Evolutionary conservation across 208 protist species (phyloP).

Genomic region (Porcisia hertigi): DNA sequence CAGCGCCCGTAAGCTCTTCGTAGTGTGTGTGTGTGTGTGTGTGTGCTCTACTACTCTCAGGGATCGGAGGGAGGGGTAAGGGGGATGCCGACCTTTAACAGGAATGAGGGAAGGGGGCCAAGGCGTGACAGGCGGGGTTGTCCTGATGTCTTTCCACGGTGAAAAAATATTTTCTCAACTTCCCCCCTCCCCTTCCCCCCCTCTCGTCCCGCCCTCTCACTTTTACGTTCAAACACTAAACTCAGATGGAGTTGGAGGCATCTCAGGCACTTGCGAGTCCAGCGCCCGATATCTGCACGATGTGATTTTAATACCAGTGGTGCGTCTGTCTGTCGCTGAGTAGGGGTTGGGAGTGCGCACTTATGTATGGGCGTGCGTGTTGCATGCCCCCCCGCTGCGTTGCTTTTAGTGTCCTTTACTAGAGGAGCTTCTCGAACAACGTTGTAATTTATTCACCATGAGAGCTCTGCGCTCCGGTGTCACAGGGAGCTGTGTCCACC

Average conservation of each 20-base stretch:
- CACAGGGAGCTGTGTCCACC: not conserved
- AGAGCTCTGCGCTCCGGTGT: not conserved
- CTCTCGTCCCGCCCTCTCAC: too few species aligned
- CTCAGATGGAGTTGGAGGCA: not conserved
- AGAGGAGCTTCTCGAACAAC: not conserved
- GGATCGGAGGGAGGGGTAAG: not conserved
- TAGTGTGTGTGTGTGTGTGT: not conserved
- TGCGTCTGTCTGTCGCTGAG: not conserved
- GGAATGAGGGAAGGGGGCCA: too few species aligned
- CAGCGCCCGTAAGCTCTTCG: not conserved
- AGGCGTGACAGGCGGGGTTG: too few species aligned
- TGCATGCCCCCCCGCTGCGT: not conserved
- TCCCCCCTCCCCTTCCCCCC: too few species aligned
- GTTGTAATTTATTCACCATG: not conserved
- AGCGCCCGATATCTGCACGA: not conserved
- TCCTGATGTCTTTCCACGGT: too few species aligned
- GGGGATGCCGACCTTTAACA: too few species aligned
- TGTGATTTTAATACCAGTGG: not conserved
- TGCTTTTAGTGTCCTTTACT: not conserved
- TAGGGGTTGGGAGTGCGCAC: not conserved
- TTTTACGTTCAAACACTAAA: not conserved
- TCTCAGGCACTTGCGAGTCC: not conserved
- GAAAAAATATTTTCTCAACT: too few species aligned
- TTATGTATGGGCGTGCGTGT: not conserved
- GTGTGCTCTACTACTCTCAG: not conserved